Evolutionary conservation across 2,329 filamentous ascomycete genomes (phyloP).

Genomic region (Aspergillus luchuensis): DNA sequence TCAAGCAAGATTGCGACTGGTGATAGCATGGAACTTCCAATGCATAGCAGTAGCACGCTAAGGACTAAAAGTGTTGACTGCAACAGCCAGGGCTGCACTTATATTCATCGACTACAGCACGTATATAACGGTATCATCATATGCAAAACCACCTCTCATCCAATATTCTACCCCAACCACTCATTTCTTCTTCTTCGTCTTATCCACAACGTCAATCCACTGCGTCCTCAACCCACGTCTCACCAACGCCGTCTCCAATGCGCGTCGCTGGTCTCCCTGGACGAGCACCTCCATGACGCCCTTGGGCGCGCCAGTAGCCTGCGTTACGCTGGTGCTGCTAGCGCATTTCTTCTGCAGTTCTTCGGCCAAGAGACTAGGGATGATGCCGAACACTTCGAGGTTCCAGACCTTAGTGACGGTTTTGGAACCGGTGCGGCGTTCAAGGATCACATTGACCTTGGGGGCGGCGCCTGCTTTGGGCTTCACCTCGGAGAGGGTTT

Average conservation of each 20-base stretch:
- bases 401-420: slow-evolving; percentile 65
- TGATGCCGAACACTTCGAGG: slow-evolving; percentile 63
- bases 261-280: slow-evolving; percentile 66
- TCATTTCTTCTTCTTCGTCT: slow-evolving; percentile 65
- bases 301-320: slow-evolving; percentile 62
- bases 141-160: background rate
- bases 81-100: background rate
- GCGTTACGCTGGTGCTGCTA: slow-evolving; percentile 66
- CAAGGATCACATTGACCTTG: slow-evolving; percentile 61
- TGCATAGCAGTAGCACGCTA: too few species aligned
- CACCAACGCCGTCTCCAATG: slow-evolving; percentile 61
- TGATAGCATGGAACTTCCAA: too few species aligned
- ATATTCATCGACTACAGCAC: background rate
- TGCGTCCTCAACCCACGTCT: slow-evolving; percentile 60
- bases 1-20: too few species aligned
- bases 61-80: too few species aligned
- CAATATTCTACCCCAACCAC: background rate
- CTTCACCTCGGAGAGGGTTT: slow-evolving; percentile 52
- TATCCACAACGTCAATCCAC: slow-evolving; percentile 68
- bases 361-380: slow-evolving; percentile 62
- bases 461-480: slow-evolving; percentile 63
- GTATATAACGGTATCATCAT: background rate
- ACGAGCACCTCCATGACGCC: slow-evolving; percentile 68
- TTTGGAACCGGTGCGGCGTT: slow-evolving; percentile 68
- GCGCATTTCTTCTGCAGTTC: slow-evolving; percentile 69